A percentile compares a stretch with the other conserved stretches of the same genome.
phyloP scores from a whole-genome alignment of 768 basidiomycete species.

The Boletales sp. region DNA sequence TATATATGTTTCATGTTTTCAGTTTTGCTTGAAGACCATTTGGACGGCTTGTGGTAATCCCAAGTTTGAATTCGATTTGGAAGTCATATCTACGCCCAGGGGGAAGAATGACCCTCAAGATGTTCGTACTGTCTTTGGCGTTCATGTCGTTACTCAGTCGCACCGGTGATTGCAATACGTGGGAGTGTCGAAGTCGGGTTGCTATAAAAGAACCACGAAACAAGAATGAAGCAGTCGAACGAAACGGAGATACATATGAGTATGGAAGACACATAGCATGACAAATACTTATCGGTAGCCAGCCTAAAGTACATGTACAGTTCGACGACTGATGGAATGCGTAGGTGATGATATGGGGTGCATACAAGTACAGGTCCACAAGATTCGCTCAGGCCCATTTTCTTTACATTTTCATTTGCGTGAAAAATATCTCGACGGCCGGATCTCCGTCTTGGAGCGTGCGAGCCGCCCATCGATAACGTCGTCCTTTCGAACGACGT shows the following conservation, averaged over 20 bases:
- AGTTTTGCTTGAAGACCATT: background rate
- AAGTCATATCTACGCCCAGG: too few relatives aligned
- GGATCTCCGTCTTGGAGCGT: slow-evolving; percentile 27
- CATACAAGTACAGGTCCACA: background rate
- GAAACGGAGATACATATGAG: too few relatives aligned
- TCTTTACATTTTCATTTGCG: slow-evolving; percentile 9
- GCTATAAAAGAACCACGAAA: too few relatives aligned
- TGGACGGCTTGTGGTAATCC: background rate
- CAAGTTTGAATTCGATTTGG: too few relatives aligned
- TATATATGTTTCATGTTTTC: slow-evolving; percentile 14
- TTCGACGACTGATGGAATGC: background rate
- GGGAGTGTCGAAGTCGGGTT: too few relatives aligned
- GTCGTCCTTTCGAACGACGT: slow-evolving; percentile 12
- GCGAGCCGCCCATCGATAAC: slow-evolving; percentile 1
- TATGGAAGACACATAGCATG: too few relatives aligned
- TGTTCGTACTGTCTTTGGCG: too few relatives aligned
- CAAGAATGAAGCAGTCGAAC: too few relatives aligned
- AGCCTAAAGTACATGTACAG: slow-evolving; percentile 2
- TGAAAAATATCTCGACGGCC: slow-evolving; percentile 15
- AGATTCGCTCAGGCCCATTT: background rate
- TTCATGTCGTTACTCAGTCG: too few relatives aligned
- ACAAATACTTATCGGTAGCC: too few relatives aligned
- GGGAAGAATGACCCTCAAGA: too few relatives aligned
- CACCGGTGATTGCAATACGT: too few relatives aligned
- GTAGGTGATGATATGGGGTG: background rate